Evolutionary conservation across 2,329 filamentous ascomycete genomes (phyloP), one percentile per base, ranked within the genome.

Genomic region (Ascocoryne sarcoides): DNA sequence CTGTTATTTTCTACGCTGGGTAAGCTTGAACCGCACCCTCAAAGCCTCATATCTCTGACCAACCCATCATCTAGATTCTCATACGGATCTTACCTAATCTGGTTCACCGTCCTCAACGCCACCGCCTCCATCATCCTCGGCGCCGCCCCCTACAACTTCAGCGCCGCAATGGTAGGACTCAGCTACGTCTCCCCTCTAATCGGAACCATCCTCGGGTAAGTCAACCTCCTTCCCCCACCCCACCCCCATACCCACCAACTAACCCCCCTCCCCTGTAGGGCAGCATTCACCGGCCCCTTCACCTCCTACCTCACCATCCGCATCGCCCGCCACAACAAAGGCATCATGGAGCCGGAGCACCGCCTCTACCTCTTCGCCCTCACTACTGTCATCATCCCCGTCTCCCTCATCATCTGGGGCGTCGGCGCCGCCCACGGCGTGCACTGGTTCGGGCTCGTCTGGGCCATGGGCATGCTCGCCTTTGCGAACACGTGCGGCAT

Each of bases 371-470:
- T 12, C 12, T 7, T 12, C 12, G 7, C 12, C 12, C 7, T 12
- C 12, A 7, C 12, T 26, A 7, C 7, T 12, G 12, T 70, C 3
- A 48, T 68, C 26, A 55, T 66, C 2, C 64, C 66, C 0, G 59
- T 56, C 7, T 63, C 61, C 0, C 55, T 69, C 5, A 61, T 70
- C 32, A 51, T 70, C 1, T 71, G 67, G 66, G 69, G 70, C 28
- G 62, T 71, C 0, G 68, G 69, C 10, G 66, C 69, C 2, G 65
- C 64, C 37, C 60, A 66, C 19, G 41, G 56, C 1, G 50, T 70
- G 7, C 67, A 70, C 28, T 50, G 45, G 43, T 44, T 70, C 36
- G 69, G 66, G 3, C 53, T 66, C 7, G 55, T 70, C 2, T 60
- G 69, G 20, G 66, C 63, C 1, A 66, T 69, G 57, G 65, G 63